Evolutionary conservation across 2,329 filamentous ascomycete species (phyloP).

Genomic region (Aspergillus sp.): DNA sequence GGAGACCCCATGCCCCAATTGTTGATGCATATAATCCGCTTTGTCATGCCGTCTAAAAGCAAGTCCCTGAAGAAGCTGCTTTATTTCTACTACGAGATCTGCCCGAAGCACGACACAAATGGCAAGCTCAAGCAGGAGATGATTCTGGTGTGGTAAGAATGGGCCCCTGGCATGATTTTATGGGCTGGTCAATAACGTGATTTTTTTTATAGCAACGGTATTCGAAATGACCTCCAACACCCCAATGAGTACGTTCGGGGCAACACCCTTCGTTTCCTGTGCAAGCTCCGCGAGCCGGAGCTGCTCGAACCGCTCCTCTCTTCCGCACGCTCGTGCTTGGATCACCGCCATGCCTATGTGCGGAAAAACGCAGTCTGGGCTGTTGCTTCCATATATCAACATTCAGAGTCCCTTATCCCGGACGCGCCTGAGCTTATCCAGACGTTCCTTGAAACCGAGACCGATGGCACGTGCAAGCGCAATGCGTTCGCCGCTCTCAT

Average conservation of each 20-base stretch:
- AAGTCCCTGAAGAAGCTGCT: slow-evolving; percentile 96
- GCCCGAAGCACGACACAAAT: slow-evolving; percentile 81
- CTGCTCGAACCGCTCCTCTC: slow-evolving; percentile 92
- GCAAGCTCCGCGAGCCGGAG: slow-evolving; percentile 90
- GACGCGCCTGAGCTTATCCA: slow-evolving; percentile 89
- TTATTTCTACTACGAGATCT: slow-evolving; percentile 99
- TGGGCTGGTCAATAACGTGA: slow-evolving; percentile 8
- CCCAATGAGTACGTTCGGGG: slow-evolving; percentile 97
- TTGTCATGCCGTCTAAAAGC: slow-evolving; percentile 97
- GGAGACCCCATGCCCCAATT: slow-evolving; percentile 91
- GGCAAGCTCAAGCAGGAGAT: slow-evolving; percentile 99
- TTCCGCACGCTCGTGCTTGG: slow-evolving; percentile 81
- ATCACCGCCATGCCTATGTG: slow-evolving; percentile 94
- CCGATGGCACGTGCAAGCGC: slow-evolving; percentile 90
- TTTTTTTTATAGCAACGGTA: slow-evolving; percentile 65
- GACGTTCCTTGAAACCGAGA: slow-evolving; percentile 81
- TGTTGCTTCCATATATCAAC: slow-evolving; percentile 80
- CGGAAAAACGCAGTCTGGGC: slow-evolving; percentile 97
- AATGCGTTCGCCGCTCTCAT: slow-evolving; percentile 91
- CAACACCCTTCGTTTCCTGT: slow-evolving; percentile 95
- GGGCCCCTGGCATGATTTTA: slow-evolving; percentile 4
- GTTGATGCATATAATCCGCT: slow-evolving; percentile 99
- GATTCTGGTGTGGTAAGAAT: slow-evolving; percentile 86
- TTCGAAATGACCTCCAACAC: slow-evolving; percentile 93
- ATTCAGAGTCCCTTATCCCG: slow-evolving; percentile 84